Evolutionary conservation across 2,329 filamentous ascomycete genomes (phyloP), one percentile per base, ranked within the genome.

Genomic region (Mycosphaerella sp.): DNA sequence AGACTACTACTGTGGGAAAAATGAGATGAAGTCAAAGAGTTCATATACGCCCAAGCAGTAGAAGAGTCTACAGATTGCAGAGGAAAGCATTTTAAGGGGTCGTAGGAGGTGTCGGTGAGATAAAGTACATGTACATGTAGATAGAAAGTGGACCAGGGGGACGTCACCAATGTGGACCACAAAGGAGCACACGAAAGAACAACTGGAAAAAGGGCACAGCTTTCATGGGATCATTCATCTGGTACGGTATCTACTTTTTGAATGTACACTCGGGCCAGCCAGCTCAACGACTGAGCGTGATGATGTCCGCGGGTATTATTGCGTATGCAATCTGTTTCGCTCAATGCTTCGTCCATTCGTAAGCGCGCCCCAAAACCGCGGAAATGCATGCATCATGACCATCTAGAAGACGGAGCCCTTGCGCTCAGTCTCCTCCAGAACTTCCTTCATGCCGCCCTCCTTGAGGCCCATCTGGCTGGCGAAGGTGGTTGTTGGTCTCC

Each of bases 401-500:
- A 25, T 49, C 43, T 66, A 68, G 57, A 63, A 67, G 52, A 64
- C 59, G 37, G 62, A 66, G 35, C 66, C 65, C 60, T 64, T 65
- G 57, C 66, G 64, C 64, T 67, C 65, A 44, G 66, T 64, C 41
- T 66, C 64, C 43, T 56, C 59, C 40, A 60, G 57, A 44, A 65
- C 45, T 41, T 60, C 55, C 21, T 46, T 39, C 63, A 64, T 65
- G 47, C 54, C 64, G 48, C 62, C 63, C 21, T 60, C 56, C 50
- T 64, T 62, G 47, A 67, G 54, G 48, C 64, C 65, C 62, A 65
- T 64, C 49, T 65, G 57, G 43, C 54, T 54, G 28, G 66, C 65
- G 54, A 65, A 68, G 43, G 64, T 67, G 45, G 61, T 63, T 44
- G 66, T 71, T 44, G 65, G 65, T 50, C 50, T 57, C 46, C 88